Base-by-base conservation (phyloP, 495 filamentous ascomycete genomes). In the Beverwykella pulmonaria region DNA sequence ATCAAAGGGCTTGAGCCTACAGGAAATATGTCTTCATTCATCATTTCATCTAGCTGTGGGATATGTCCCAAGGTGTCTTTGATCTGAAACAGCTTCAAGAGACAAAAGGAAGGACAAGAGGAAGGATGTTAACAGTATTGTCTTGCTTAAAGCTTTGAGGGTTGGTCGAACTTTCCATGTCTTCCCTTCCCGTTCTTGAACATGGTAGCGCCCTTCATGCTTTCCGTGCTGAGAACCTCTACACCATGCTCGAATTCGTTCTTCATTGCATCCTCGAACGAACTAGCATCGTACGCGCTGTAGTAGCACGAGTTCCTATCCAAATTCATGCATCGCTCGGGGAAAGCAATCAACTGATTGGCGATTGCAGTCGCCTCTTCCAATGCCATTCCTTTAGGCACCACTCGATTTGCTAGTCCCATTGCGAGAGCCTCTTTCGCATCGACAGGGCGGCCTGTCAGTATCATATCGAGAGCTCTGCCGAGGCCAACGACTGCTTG, bases 381-480 rank as follows among this genome's bases (percentile, higher is more conserved):
- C 4, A 83, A 34, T 34, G 76, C 78, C 63, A 78, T 74, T 14
- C 80, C 81, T 59, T 79, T 79, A 4, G 76, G 70, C 17, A 83
- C 80, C 2, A 83, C 77, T 0, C 81, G 75, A 68, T 78, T 83
- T 30, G 77, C 82, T 7, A 83, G 71, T 1, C 81, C 81, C 76
- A 83, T 82, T 2, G 54, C 20, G 4, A 81, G 59, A n/a, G 81
- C 82, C 57, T 83, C 81, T 47, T 77, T 54, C 27, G 81, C 81
- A 0, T 63, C 66, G 0, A 82, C 79, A 1, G 75, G 57, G 0
- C 82, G 73, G 17, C 82, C 81, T 0, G 82, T 84, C 6, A 84
- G 58, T 5, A 83, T 81, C 79, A 82, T 80, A 73, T 83, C 82
- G 32, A 82, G 61, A 4, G 81, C 81, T 9, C 81, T 71, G 7